Base-by-base conservation (phyloP, 2,329 filamentous ascomycete genomes). In the Aspergillus ochraceus region DNA sequence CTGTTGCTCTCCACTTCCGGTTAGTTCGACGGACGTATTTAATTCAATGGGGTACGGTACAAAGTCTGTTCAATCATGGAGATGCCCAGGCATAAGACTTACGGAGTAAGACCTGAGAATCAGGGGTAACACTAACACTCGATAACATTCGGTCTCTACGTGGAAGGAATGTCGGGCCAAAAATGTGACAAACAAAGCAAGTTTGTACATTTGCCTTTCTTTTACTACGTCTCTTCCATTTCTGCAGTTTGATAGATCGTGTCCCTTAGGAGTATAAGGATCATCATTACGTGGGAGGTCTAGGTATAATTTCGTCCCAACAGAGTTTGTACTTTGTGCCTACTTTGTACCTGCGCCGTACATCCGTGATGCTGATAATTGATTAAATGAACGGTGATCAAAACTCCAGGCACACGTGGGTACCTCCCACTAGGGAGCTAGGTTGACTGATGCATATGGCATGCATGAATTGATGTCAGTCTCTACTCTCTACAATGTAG, bases 341-440 rank as follows among this genome's bases (percentile, higher is more conserved):
- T 29, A 29, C 26, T 9, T 29, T 42, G 36, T 19, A 42, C 36
- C 36, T 42, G 36, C 36, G 36, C 36, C 36, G 17, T 42, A 36
- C 32, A 12, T 14, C 12, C 26, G 26, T 9, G 9, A 29, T 9
- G 26, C 26, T 29, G 26, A 29, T 29, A 9, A 29, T 8, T 29
- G 26, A 29, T 29, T 29, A 29, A 29, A 36, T 36, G 52, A 52
- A 54, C 45, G 46, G 46, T 60, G 54, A 54, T 62, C 57, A 26
- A 53, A 58, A 60, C 47, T 62, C 51, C 54, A 51, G 52, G 22
- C 54, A 55, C 57, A 60, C 54, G 53, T 55, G 54, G 58, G 47
- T 46, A 57, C 17, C 8, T 19, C 45, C 20, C 45, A 47, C 45
- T 47, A 47, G 49, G 32, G 22, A 39, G 12, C 30, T 12, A 32